Evolutionary conservation across 176 grass and related monocot genomes (phyloP).

Genomic region (Panicum miliaceum): DNA sequence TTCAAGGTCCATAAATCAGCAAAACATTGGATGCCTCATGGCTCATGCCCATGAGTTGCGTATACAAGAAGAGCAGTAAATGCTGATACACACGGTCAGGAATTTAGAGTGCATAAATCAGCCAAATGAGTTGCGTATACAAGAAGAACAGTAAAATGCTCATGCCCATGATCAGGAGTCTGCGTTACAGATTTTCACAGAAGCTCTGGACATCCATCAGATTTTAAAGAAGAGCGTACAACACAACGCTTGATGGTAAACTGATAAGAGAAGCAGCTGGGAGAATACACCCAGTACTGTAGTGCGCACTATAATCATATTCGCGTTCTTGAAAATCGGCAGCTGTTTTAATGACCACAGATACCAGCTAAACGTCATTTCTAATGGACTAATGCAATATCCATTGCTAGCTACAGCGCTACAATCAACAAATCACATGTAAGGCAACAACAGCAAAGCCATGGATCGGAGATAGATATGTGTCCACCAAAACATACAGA

Average conservation of each 20-base stretch:
- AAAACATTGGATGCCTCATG: too few species aligned
- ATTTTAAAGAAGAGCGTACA: not conserved
- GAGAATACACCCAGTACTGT: not conserved
- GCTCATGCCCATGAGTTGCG: too few species aligned
- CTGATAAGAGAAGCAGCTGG: too few species aligned
- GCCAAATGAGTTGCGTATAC: too few species aligned
- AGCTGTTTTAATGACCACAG: not conserved
- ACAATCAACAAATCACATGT: not conserved
- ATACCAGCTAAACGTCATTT: not conserved
- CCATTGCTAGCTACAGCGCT: not conserved
- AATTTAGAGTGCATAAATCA: too few species aligned
- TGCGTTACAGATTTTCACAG: not conserved
- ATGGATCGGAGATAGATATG: not conserved
- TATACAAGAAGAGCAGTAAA: too few species aligned
- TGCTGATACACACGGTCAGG: too few species aligned
- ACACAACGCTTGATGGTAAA: not conserved
- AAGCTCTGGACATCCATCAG: not conserved
- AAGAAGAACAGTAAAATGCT: too few species aligned
- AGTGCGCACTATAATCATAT: not conserved
- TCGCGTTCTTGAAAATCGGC: too few species aligned
- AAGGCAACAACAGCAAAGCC: not conserved
- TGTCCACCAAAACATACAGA: constrained; percentile 41
- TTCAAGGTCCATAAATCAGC: too few species aligned
- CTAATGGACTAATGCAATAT: not conserved
- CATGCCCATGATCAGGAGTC: too few species aligned